Evolutionary conservation across 768 basidiomycete genomes (phyloP).

Genomic region (Tricholomella constricta): DNA sequence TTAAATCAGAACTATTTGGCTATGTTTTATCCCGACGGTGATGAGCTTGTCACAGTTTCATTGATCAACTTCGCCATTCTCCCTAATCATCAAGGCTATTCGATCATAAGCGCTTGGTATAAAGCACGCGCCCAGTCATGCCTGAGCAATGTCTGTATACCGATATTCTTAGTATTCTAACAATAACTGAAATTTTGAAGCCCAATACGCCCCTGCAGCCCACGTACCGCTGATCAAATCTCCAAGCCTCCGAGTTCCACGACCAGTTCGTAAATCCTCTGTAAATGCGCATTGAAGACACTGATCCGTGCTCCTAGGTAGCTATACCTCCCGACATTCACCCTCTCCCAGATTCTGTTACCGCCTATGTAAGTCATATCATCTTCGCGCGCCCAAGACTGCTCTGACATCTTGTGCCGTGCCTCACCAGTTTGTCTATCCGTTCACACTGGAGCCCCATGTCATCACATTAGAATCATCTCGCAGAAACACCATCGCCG

Average conservation of each 20-base stretch:
- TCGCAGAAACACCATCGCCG: constrained; percentile 64
- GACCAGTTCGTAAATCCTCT: constrained; percentile 52
- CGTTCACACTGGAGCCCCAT: constrained; percentile 91
- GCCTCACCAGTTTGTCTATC: constrained; percentile 85
- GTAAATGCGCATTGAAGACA: background rate
- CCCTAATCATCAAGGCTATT: too few species aligned
- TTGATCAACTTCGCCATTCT: too few species aligned
- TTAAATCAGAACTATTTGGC: too few species aligned
- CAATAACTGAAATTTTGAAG: constrained; percentile 29
- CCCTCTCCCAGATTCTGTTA: constrained; percentile 88
- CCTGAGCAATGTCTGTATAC: constrained; percentile 23
- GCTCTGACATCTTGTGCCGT: background rate
- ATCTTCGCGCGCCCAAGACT: background rate
- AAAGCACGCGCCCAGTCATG: constrained; percentile 9
- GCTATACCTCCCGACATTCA: constrained; percentile 90
- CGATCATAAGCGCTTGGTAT: too few species aligned
- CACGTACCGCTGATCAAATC: constrained; percentile 89
- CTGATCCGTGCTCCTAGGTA: constrained; percentile 50
- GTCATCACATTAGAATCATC: constrained; percentile 75
- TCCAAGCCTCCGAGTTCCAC: constrained; percentile 85
- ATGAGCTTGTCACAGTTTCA: too few species aligned
- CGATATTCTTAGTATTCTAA: background rate
- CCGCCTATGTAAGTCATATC: constrained; percentile 66
- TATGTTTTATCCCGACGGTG: background rate
- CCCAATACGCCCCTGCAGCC: constrained; percentile 78